phyloP scores from a whole-genome alignment of 2,329 filamentous ascomycete genomes.

The Penicillium sp. region DNA sequence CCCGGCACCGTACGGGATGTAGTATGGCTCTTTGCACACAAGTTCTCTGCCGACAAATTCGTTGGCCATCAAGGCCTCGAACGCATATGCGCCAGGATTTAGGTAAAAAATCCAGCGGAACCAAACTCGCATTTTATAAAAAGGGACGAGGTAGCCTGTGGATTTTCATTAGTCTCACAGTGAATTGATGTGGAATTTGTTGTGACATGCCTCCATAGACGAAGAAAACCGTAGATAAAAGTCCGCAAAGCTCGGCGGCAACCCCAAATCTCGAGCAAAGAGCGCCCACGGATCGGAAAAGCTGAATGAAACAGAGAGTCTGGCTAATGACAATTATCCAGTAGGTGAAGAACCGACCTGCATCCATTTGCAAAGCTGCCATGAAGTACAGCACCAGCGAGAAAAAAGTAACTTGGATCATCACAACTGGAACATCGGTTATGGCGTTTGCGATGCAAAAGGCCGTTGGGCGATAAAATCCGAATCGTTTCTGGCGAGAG shows the following conservation, averaged over 20 bases:
- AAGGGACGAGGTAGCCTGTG: conserved; percentile 54
- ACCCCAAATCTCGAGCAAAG: conserved; percentile 43
- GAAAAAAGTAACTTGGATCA: conserved; percentile 53
- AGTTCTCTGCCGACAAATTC: conserved; percentile 57
- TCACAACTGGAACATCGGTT: conserved; percentile 50
- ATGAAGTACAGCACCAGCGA: conserved; percentile 57
- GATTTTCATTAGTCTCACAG: background rate
- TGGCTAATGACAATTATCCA: conserved; percentile 48
- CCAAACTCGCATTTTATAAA: conserved; percentile 56
- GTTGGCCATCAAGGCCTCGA: conserved; percentile 62
- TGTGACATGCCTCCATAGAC: conserved; percentile 44
- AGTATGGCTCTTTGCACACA: conserved; percentile 46
- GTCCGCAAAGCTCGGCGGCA: conserved; percentile 43
- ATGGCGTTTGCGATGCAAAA: conserved; percentile 53
- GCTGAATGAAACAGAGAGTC: conserved; percentile 47
- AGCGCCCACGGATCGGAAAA: conserved; percentile 46
- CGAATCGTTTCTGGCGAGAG: conserved; percentile 62
- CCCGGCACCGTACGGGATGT: conserved; percentile 40
- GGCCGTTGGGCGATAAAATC: conserved; percentile 58
- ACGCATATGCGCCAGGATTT: conserved; percentile 61
- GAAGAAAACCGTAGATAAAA: conserved; percentile 40
- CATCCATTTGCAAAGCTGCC: conserved; percentile 47
- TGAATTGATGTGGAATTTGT: fast-evolving
- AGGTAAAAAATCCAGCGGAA: conserved; percentile 58
- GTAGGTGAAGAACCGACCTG: conserved; percentile 56